Evolutionary conservation across 2,329 filamentous ascomycete genomes (phyloP), one percentile per base, ranked within the genome.

Genomic region (Neopestalotiopsis sp.): DNA sequence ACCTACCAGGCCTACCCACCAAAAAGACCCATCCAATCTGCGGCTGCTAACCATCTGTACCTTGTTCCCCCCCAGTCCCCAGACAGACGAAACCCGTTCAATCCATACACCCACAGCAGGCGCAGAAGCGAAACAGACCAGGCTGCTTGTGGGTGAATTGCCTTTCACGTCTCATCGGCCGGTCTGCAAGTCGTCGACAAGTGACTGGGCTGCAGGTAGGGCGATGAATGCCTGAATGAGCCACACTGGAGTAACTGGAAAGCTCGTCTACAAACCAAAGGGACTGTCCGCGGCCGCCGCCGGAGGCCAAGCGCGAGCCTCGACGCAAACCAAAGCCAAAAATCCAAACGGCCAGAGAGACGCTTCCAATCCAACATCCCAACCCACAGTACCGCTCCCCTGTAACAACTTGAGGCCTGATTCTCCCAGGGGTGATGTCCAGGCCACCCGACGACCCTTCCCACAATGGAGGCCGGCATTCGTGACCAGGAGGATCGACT

Each of bases 381-480:
- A 30, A 38, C 52, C 45, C 45, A 52, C 45, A 52, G 20, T 52
- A 52, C 45, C 45, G 45, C 45, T 52, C 45, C 45, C 45, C 45
- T 52, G 45, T 24, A 52, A 45, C 17, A 20, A 45, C 60, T 69
- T 69, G 65, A 64, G 65, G 65, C 74, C 72, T 72, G 72, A 74
- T 72, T 72, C 72, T 75, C 73, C 68, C 28, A 76, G 76, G 45
- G 78, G 78, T 80, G 80, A 81, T 80, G 79, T 79, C 74, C 74
- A 75, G 72, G 71, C 72, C 73, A 72, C 73, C 52, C 65, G 52
- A 52, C 45, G 45, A 45, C 56, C 38, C 30, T 40, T 60, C 30
- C 65, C 75, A 84, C 81, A 79, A 87, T 86, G 84, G 84, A 86
- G 80, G 78, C 78, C 76, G 80, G 78, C 78, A 80, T 79, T 77